These are phyloP conservation scores for Suillus alpinus DNA, from an alignment of 768 basidiomycete species.

Conservation along the genomic window DNA sequence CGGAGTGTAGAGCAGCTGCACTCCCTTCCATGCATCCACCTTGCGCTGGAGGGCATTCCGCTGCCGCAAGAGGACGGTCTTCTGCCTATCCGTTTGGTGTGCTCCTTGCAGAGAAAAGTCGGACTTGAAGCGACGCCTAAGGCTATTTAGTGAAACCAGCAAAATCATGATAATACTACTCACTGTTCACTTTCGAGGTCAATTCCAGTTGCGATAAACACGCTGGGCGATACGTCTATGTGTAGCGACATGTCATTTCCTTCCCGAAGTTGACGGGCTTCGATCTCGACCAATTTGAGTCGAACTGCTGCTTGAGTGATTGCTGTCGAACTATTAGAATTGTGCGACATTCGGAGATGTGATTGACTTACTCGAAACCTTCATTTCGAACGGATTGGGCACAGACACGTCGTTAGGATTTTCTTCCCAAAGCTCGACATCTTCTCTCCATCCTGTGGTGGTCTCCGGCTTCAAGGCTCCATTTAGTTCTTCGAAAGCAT, in stretches of 20 bases:
- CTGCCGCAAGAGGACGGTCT: slow-evolving; percentile 22
- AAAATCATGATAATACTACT: background rate
- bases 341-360: no score
- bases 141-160: background rate
- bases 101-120: slow-evolving; percentile 7
- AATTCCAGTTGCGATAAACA: background rate
- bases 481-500: background rate
- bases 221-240: background rate
- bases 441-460: background rate
- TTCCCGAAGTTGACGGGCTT: background rate
- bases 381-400: background rate
- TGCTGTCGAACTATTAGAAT: background rate
- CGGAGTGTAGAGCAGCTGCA: slow-evolving; percentile 14
- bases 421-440: background rate
- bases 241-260: background rate
- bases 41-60: slow-evolving; percentile 17
- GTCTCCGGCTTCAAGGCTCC: background rate
- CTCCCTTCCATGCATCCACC: slow-evolving; percentile 27
- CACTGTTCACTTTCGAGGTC: background rate
- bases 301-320: background rate
- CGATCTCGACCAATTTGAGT: background rate
- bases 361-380: no score
- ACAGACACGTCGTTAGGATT: background rate
- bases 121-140: background rate
- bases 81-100: slow-evolving; percentile 26